Evolutionary conservation across 345 rosid species (phyloP).

Genomic region (Boechera divaricarpa): DNA sequence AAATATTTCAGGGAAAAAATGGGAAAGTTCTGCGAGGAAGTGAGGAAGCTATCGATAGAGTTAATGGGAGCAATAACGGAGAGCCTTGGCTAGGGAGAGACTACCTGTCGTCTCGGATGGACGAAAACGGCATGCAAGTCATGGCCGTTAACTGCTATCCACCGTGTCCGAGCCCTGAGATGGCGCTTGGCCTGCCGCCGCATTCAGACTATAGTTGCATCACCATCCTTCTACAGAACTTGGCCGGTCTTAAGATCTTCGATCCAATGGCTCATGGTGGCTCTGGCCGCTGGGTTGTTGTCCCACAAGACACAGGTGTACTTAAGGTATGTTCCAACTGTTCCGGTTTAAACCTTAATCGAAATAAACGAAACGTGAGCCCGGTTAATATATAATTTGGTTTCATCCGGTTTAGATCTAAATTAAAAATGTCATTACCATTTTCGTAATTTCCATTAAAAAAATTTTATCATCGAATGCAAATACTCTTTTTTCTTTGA

Average conservation of each 20-base stretch:
- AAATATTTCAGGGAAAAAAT: conserved; percentile 54
- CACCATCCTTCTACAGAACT: conserved; percentile 61
- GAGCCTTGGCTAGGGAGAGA: conserved; percentile 56
- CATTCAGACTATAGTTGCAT: conserved; percentile 72
- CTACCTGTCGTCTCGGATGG: conserved; percentile 49
- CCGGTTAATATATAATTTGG: not conserved
- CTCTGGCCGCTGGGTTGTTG: conserved; percentile 50
- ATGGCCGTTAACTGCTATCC: conserved; percentile 66
- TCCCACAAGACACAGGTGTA: conserved; percentile 56
- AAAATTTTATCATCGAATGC: too few relatives aligned
- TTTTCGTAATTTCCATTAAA: not conserved
- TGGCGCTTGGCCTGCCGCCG: conserved; percentile 60
- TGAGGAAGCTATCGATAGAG: conserved; percentile 51
- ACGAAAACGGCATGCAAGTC: conserved; percentile 63
- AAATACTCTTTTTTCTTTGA: not conserved
- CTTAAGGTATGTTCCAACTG: conserved; percentile 46
- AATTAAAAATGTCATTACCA: not conserved
- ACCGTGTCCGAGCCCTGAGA: conserved; percentile 58
- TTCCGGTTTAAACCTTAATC: conserved; percentile 1
- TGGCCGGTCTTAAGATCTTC: conserved; percentile 61
- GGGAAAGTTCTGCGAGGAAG: conserved; percentile 55
- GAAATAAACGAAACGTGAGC: not conserved
- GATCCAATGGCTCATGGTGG: conserved; percentile 42
- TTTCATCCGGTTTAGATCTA: not conserved
- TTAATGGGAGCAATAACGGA: conserved; percentile 57